Base-by-base conservation (phyloP, 805 yeast species). In the Kodamaea kakaduensis region DNA sequence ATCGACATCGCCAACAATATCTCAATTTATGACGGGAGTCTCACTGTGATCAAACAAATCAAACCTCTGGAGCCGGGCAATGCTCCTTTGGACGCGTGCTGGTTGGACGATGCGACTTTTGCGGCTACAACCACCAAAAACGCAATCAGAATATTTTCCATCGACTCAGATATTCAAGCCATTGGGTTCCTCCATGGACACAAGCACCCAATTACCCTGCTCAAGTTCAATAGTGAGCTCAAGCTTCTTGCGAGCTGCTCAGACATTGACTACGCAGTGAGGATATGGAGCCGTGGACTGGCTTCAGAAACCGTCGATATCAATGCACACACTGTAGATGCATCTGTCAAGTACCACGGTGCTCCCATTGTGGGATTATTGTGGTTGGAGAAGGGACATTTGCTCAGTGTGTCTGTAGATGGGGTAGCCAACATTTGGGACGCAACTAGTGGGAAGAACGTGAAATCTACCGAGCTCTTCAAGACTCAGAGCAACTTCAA, bases 371-470 rank as follows among this genome's bases (percentile, higher is more conserved):
- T 77, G 2, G 69, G 64, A 13, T 64, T 79, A 6, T 51, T 66
- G 31, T 78, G 95, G 95, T 35, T 81, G 34, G 34, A 61, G 12
- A 34, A 48, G 48, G 25, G 48, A 17, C 24, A 44, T 6, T 42
- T 61, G 5, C 48, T 81, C 23, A 72, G 79, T 29, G 67, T 78
- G 2, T 78, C 93, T 1, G 60, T 84, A 56, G 94, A 88, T 46
- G 86, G 93, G 0, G 64, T 81, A 0, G 60, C 81, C 1, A 70
- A 81, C 40, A 44, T 84, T 0, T 85, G 95, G 94, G 75, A 81
- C 44, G 66, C 74, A 2, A 54, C 54, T 19, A 52, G 52, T n/a
- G 76, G 73, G 12, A 61, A 58, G 14, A 47, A 59, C 5, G 24
- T 73, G 17, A 55, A 58, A 38, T 48, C 63, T 24, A 51, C 62